phyloP scores from a whole-genome alignment of 2,329 filamentous ascomycete species.

The Alternaria sp. region DNA sequence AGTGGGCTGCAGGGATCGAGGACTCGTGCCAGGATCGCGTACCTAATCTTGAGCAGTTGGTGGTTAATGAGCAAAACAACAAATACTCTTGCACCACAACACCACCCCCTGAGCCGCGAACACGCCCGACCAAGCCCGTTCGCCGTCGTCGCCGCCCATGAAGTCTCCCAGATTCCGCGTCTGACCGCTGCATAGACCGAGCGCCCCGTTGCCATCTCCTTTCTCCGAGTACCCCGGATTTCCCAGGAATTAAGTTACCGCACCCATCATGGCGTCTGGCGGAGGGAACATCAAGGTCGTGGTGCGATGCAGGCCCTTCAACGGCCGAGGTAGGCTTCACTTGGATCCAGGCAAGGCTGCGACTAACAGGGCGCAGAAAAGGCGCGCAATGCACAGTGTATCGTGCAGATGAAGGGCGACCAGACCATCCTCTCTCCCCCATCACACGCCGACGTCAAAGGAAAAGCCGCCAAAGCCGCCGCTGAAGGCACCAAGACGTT shows the following conservation, averaged over 20 bases:
- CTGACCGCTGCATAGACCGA: constrained; percentile 27
- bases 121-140: constrained; percentile 4
- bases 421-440: constrained; percentile 88
- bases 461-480: constrained; percentile 71
- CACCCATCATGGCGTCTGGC: constrained; percentile 69
- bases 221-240: constrained; percentile 18
- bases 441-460: constrained; percentile 62
- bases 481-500: constrained; percentile 80
- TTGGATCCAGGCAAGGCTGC: neutral
- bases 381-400: constrained; percentile 92
- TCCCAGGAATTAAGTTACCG: neutral
- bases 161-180: constrained; percentile 34
- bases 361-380: constrained; percentile 69
- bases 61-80: constrained; percentile 34
- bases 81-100: constrained; percentile 11
- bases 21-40: constrained; percentile 37
- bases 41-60: constrained; percentile 32
- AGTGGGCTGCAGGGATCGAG: constrained; percentile 18
- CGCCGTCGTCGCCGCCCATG: constrained; percentile 35
- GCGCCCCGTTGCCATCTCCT: constrained; percentile 28
- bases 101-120: constrained; percentile 36
- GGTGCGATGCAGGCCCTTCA: constrained; percentile 95
- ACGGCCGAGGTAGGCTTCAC: constrained; percentile 76
- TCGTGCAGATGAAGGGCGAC: constrained; percentile 93
- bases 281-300: constrained; percentile 99